Evolutionary conservation across 345 rosid species (phyloP), one percentile per base, ranked within the genome.

Genomic region (Pelargonium nanum): DNA sequence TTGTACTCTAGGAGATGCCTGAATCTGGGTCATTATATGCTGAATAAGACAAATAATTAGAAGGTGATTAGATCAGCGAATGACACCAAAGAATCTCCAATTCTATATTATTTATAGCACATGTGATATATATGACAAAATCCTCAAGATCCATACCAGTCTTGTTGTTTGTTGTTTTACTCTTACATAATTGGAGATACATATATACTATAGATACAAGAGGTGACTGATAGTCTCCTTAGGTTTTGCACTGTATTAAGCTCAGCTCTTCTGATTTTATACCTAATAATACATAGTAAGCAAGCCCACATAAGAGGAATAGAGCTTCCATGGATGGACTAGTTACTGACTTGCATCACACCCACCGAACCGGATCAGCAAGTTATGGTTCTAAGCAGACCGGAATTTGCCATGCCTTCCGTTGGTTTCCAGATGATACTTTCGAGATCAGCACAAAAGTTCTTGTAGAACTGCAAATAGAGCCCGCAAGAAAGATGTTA

Each of bases 391-490:
- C 75, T 61, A 64, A 69, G 70, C 65, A 81, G 77, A 67, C 55
- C 70, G 8, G 89, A 62, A 57, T 66, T 74, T 22, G 70, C 70
- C 59, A 65, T 76, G 26, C 73, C 76, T 63, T 73, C 87, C 2
- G 74, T 23, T n/a, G 95, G 83, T 69, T 72, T 85, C 96, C 92
- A 88, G 59, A 91, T 88, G 68, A 91, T 78, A 66, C 75, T 72
- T 24, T 81, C 95, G 6, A 91, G 88, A 60, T 80, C 84, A 4
- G 73, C 66, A 69, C 95, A 86, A 66, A 88, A 76, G 45, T 71
- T 80, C 82, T 86, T 85, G 88, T 86, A 88, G 68, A 91, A 91
- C 96, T 88, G 81, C 68, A 55, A 70, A 40, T 25, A 22, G 55
- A 34, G 56, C 51, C 5, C 16, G n/a, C 20, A 57, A 45, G n/a